A percentile compares a stretch with the other conserved stretches of the same genome.
Evolutionary conservation across 2,329 filamentous ascomycete species (phyloP).

Genomic region (Aspergillus pseudoglaucus): DNA sequence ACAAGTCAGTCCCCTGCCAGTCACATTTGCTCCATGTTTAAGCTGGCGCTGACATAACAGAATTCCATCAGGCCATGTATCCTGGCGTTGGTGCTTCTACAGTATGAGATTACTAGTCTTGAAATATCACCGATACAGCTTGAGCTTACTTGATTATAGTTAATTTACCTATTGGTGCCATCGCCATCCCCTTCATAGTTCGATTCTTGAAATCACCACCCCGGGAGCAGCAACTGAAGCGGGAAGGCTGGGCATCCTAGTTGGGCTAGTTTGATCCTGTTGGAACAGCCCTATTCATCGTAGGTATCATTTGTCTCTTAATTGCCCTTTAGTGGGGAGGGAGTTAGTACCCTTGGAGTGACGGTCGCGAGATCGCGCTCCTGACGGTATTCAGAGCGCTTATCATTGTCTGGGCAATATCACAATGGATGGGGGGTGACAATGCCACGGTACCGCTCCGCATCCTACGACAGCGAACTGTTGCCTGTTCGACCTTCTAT

Average conservation of each 20-base stretch:
- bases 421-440: no score
- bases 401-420: slow-evolving; percentile 12
- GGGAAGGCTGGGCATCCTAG: no score
- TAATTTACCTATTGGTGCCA: slow-evolving; percentile 41
- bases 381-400: slow-evolving; percentile 45
- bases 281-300: slow-evolving; percentile 45
- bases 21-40: no score
- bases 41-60: no score
- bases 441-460: no score
- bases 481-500: no score
- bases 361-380: slow-evolving; percentile 45
- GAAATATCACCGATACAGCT: no score
- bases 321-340: slow-evolving; percentile 55
- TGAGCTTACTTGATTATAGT: slow-evolving; percentile 11
- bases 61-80: no score
- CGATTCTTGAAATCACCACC: no score
- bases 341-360: slow-evolving; percentile 45
- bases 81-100: slow-evolving; percentile 46
- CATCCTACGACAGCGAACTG: no score
- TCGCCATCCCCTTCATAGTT: no score
- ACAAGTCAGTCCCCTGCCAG: slow-evolving; percentile 7
- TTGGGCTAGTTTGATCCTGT: slow-evolving; percentile 40
- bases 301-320: slow-evolving; percentile 47
- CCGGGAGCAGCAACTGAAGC: no score
- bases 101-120: slow-evolving; percentile 10